Base-by-base conservation (phyloP, 108 stramenopile species). In the Asterionellopsis glacialis region DNA sequence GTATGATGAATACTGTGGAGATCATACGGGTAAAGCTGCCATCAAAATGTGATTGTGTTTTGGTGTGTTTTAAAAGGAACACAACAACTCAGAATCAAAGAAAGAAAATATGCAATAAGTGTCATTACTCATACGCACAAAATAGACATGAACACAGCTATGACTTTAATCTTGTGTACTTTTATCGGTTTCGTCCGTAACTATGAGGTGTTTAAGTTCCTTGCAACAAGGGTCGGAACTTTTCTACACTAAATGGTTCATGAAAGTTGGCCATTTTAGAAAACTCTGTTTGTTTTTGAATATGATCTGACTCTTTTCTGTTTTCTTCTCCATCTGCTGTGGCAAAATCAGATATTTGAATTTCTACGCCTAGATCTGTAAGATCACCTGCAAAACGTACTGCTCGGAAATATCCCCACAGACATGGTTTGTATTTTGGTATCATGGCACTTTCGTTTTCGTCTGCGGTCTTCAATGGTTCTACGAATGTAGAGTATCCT, bases 351-450 rank as follows among this genome's bases (percentile, higher is more conserved):
- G 72, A 68, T 1, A 85, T 83, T 61, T 91, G 90, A 53, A 91
- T 85, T 58, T 91, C 90, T 2, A 86, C 83, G 3, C 90, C 90
- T 26, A 88, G 56, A 82, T 91, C 85, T 5, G 86, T 82, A 58
- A 87, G 77, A 42, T 91, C 90, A 18, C 90, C 90, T 19, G 90
- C 90, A 82, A 91, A 91, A 3, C 90, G 80, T 43, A 84, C 63
- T 16, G 90, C 90, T 56, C 90, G 79, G 67, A 84, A 91, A 43
- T 91, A 87, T 12, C 86, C 90, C 86, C 87, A 91, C 10, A 75
- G 45, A 11, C 83, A 77, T 26, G 76, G 72, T 19, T 84, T 68
- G 52, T 86, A 91, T 18, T 57, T 59, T 0, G 68, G 55, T 9
- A 57, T 22, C n/a, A 33, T 2, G 23, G 9, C 45, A 13, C 33